Evolutionary conservation across 225 moss, liverwort and hornwort species (phyloP), one percentile per base, ranked within the genome.

Genomic region (Ulota crispa): DNA sequence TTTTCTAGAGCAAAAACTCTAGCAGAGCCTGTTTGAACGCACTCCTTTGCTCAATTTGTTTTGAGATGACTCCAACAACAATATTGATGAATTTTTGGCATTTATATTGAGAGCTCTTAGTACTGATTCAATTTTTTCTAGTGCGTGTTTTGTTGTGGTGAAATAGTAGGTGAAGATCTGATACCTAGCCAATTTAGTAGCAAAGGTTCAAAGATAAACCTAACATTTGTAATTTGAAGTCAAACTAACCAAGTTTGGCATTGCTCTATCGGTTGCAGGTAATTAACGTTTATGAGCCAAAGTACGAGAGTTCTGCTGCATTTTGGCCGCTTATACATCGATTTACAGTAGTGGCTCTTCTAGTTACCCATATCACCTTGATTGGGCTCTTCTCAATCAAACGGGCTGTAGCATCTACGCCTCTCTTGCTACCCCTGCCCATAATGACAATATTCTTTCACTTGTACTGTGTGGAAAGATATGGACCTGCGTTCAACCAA

Each of bases 301-400:
- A 84, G 56, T 95, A 94, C 84, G 97, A 98, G 79, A 98, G 93
- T 43, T 90, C 91, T 20, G 97, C 92, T 7, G 74, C 88, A 37
- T 95, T 85, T 78, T 98, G 95, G 95, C 97, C 97, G 8, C 89
- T 93, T 19, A 72, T 92, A 64, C 95, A 95, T 80, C 86, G 90
- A 14, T 89, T 88, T 42, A 90, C 88, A n/a, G 85, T 94, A 2
- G 86, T 94, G 32, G 95, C 94, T 70, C 86, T 95, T 64, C 54
- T 95, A 43, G 83, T 90, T 31, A 94, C 94, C 75, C 97, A 98
- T 37, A 60, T 88, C 86, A 93, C 95, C 43, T 87, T 98, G 56
- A 98, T 98, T 81, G 97, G 95, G 24, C 86, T 98, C 16, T 94
- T 98, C 89, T 86, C 94, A 45, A 91, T 94, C 72, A 98, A 98